Conservation (phyloP, 306 rosid species). For the Quercus bicolor region DNA sequence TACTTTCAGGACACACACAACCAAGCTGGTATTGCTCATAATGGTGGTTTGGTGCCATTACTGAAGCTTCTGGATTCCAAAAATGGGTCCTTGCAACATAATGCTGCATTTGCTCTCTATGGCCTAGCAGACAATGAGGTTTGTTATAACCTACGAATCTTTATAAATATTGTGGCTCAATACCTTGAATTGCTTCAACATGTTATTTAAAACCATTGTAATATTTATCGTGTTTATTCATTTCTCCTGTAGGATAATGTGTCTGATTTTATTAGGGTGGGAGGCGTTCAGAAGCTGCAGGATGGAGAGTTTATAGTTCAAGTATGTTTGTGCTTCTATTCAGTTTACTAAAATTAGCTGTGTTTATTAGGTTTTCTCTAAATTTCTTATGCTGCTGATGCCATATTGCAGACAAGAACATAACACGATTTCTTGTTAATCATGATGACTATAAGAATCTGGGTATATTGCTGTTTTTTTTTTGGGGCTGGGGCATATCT, state of each 20-base stretch:
- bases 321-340: slow-evolving; percentile 42
- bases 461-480: background rate
- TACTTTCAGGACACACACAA: slow-evolving; percentile 77
- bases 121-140: slow-evolving; percentile 99
- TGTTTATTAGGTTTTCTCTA: slow-evolving; percentile 14
- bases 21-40: slow-evolving; percentile 97
- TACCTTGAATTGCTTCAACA: slow-evolving; percentile 15
- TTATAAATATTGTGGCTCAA: slow-evolving; percentile 10
- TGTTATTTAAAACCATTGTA: slow-evolving; percentile 24
- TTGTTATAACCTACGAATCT: slow-evolving; percentile 15
- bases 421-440: background rate
- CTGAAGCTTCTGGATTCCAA: slow-evolving; percentile 96
- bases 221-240: slow-evolving; percentile 29
- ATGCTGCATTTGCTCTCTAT: slow-evolving; percentile 97
- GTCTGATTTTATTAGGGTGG: slow-evolving; percentile 94
- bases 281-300: slow-evolving; percentile 92
- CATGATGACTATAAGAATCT: background rate
- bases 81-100: slow-evolving; percentile 98
- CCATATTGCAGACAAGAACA: background rate
- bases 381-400: slow-evolving; percentile 17
- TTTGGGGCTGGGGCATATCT: background rate
- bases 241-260: slow-evolving; percentile 77
- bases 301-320: slow-evolving; percentile 99
- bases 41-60: slow-evolving; percentile 86
- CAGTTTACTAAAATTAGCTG: background rate